phyloP scores from a whole-genome alignment of 1,139 yeast species.

The Pichia sp. region DNA sequence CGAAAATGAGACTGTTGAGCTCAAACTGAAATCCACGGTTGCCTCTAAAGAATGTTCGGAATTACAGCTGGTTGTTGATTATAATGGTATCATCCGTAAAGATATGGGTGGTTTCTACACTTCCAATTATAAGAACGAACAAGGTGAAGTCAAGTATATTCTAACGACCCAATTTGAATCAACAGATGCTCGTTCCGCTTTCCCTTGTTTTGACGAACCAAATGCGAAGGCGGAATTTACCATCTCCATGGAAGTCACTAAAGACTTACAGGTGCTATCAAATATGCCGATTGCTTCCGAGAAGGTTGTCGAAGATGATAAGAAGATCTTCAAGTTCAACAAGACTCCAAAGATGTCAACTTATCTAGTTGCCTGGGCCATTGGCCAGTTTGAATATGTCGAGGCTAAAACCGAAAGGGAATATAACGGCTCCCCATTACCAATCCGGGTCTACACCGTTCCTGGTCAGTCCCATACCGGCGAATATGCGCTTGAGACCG shows the following conservation, averaged over 20 bases:
- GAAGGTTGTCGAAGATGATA: constrained; percentile 19
- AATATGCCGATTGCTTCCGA: constrained; percentile 69
- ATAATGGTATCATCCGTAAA: constrained; percentile 42
- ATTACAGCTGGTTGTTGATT: constrained; percentile 31
- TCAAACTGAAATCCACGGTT: constrained; percentile 34
- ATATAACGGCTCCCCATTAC: constrained; percentile 33
- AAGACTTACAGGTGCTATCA: constrained; percentile 57
- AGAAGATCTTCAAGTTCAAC: constrained; percentile 26
- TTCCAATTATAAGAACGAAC: constrained; percentile 49
- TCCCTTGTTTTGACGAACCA: constrained; percentile 90
- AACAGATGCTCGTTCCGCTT: constrained; percentile 83
- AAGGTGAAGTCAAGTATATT: constrained; percentile 45
- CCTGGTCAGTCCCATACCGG: constrained; percentile 46
- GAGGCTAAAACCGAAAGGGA: constrained; percentile 31
- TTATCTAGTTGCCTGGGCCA: constrained; percentile 50
- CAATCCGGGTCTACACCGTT: constrained; percentile 48
- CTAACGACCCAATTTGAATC: constrained; percentile 88
- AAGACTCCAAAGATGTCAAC: constrained; percentile 48
- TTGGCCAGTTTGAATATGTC: constrained; percentile 48
- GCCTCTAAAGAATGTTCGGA: constrained; percentile 29
- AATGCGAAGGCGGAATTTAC: constrained; percentile 73
- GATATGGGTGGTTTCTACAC: constrained; percentile 87
- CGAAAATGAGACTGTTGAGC: constrained; percentile 53
- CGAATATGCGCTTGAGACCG: constrained; percentile 39
- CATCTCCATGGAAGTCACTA: constrained; percentile 52